phyloP scores from a whole-genome alignment of 805 yeast species.

The Lipomyces mesembrius region DNA sequence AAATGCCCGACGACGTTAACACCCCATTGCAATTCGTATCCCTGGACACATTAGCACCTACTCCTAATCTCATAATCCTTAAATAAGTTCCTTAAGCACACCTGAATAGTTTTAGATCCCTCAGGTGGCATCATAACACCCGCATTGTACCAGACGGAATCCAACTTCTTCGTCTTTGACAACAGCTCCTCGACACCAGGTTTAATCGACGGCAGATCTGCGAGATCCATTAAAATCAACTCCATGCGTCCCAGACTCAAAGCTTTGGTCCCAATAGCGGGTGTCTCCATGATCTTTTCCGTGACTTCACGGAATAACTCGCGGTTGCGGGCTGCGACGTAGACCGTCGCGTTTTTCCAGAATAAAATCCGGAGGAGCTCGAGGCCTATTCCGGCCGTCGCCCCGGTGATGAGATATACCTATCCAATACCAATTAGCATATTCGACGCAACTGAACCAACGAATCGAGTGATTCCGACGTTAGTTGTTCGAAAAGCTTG shows the following conservation, averaged over 20 bases:
- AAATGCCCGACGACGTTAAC: constrained; percentile 55
- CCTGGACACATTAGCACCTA: constrained; percentile 42
- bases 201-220: constrained; percentile 52
- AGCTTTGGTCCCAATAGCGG: constrained; percentile 24
- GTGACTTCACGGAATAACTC: constrained; percentile 20
- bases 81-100: constrained; percentile 10
- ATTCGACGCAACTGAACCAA: not conserved
- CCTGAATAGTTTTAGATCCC: constrained; percentile 45
- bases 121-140: constrained; percentile 52
- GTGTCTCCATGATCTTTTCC: constrained; percentile 24
- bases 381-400: constrained; percentile 35
- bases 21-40: constrained; percentile 54
- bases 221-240: constrained; percentile 29
- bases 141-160: constrained; percentile 53
- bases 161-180: constrained; percentile 42
- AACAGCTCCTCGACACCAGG: constrained; percentile 47
- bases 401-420: constrained; percentile 34
- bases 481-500: constrained; percentile 11
- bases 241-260: constrained; percentile 27
- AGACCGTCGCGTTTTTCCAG: constrained; percentile 36
- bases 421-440: not conserved
- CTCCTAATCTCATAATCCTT: not conserved
- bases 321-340: constrained; percentile 25
- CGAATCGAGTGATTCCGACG: not conserved
- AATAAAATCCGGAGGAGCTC: constrained; percentile 32